Percentiles rank a stretch among this genome's conserved stretches.
phyloP scores from a whole-genome alignment of 1,284 basidiomycete species.

The Malassezia furfur region DNA sequence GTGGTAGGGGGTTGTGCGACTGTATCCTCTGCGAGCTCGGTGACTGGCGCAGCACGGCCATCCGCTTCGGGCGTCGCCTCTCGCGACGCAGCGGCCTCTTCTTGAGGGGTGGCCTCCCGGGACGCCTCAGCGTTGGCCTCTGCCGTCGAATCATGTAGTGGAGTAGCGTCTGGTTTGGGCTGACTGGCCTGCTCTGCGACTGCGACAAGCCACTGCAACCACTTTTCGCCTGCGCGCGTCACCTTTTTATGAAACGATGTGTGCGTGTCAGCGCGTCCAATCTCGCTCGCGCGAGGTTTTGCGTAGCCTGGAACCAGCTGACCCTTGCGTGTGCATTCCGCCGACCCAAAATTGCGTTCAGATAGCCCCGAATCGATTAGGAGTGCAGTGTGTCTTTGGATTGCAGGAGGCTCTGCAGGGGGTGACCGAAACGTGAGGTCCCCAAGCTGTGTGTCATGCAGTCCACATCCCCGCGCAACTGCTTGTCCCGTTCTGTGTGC shows the following conservation, averaged over 20 bases:
- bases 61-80: no score
- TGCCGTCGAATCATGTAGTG: not conserved
- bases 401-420: not conserved
- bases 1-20: no score
- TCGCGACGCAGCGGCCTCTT: not conserved
- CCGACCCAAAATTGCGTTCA: constrained; percentile 13
- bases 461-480: constrained; percentile 13
- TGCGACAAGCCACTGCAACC: constrained; percentile 12
- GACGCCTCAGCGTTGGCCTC: not conserved
- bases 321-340: constrained; percentile 7
- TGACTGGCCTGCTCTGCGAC: not conserved
- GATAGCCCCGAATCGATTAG: constrained; percentile 7
- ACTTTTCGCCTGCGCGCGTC: constrained; percentile 5
- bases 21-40: no score
- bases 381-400: not conserved
- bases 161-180: not conserved
- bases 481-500: constrained; percentile 31
- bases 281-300: not conserved
- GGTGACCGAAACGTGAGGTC: constrained; percentile 3
- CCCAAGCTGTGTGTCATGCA: not conserved
- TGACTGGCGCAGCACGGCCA: no score
- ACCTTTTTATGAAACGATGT: not conserved
- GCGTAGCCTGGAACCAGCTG: not conserved
- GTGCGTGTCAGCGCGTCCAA: constrained; percentile 12
- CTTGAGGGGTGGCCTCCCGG: not conserved